phyloP scores from a whole-genome alignment of 805 yeast genomes.

The Candida sphagnicola region DNA sequence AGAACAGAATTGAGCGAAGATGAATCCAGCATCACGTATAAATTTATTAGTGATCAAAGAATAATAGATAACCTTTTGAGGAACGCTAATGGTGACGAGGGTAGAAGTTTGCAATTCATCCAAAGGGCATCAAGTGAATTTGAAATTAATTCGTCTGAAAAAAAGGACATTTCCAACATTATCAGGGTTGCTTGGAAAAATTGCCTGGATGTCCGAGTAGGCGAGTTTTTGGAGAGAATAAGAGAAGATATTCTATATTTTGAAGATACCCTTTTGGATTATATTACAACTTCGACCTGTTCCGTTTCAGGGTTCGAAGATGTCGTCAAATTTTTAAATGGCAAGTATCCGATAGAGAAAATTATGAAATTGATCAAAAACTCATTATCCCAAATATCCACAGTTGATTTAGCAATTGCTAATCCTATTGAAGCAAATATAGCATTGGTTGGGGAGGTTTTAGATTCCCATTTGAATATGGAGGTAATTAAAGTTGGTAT shows the following conservation, averaged over 20 bases:
- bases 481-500: conserved; percentile 7
- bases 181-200: conserved; percentile 13
- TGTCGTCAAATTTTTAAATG: conserved; percentile 10
- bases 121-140: conserved; percentile 2
- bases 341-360: conserved; percentile 16
- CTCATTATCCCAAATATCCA: conserved; percentile 11
- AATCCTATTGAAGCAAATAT: conserved; percentile 44
- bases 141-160: background rate
- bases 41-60: conserved; percentile 12
- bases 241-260: conserved; percentile 5
- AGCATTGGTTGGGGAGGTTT: conserved; percentile 18
- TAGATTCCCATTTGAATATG: background rate
- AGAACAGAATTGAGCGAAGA: conserved; percentile 14
- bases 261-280: conserved; percentile 10
- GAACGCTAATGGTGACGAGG: conserved; percentile 7
- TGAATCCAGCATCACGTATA: conserved; percentile 19
- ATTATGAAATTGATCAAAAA: conserved; percentile 17
- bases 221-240: conserved; percentile 8
- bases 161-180: conserved; percentile 4
- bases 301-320: conserved; percentile 11
- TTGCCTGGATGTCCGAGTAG: conserved; percentile 7
- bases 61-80: conserved; percentile 17
- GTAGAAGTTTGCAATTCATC: conserved; percentile 12
- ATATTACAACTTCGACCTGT: conserved; percentile 5
- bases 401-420: conserved; percentile 36